These are phyloP conservation scores for Rhododendron henanense DNA, from an alignment of 148 eudicot genomes.

Conservation along the genomic window DNA sequence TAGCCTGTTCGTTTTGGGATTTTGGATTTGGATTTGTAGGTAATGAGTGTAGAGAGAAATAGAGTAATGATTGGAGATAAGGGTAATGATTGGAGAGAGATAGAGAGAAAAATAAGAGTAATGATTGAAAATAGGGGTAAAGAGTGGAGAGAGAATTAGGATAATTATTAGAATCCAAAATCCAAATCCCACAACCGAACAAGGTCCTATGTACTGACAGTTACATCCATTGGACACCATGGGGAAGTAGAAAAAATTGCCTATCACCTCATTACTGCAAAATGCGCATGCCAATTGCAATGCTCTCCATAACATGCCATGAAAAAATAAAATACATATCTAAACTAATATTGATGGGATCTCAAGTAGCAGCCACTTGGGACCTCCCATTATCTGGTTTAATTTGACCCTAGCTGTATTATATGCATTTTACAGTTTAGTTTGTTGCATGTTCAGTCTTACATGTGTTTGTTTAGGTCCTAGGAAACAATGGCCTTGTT, in stretches of 20 bases:
- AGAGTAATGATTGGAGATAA: too few relatives aligned
- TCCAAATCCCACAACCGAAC: too few relatives aligned
- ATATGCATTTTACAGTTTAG: neutral
- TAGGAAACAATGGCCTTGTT: too few relatives aligned
- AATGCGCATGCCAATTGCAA: neutral
- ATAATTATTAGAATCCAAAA: too few relatives aligned
- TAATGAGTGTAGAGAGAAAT: too few relatives aligned
- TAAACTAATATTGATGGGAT: neutral
- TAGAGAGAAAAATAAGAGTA: too few relatives aligned
- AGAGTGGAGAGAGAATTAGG: too few relatives aligned
- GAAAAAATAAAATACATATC: neutral
- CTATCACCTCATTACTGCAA: neutral
- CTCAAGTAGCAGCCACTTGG: neutral
- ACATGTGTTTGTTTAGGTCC: neutral
- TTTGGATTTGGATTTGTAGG: too few relatives aligned
- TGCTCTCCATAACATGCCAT: neutral
- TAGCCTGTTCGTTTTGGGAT: too few relatives aligned
- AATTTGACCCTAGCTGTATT: neutral
- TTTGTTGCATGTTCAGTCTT: neutral
- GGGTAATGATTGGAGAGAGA: too few relatives aligned
- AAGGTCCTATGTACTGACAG: too few relatives aligned
- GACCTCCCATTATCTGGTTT: neutral
- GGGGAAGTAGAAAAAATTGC: neutral
- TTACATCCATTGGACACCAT: conserved; percentile 1
- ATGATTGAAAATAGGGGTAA: too few relatives aligned